Evolutionary conservation across 352 stramenopile genomes (phyloP).

Genomic region (Phytophthora vignae): DNA sequence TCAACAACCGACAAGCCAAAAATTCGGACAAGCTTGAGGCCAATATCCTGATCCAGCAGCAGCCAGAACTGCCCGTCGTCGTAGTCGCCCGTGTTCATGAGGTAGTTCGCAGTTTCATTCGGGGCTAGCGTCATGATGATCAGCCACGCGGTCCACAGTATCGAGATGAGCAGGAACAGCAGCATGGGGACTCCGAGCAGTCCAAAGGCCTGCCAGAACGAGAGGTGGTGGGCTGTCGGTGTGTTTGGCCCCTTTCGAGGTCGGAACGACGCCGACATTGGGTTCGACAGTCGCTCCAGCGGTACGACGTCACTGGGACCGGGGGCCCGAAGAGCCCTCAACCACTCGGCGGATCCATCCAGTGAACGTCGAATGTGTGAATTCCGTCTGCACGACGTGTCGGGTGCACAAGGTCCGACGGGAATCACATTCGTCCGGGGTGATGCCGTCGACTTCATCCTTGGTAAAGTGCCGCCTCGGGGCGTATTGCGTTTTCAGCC

Average conservation of each 20-base stretch:
- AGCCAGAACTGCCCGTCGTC: slow-evolving; percentile 62
- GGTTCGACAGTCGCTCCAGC: slow-evolving; percentile 20
- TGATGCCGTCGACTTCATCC: slow-evolving; percentile 12
- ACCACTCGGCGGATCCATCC: slow-evolving; percentile 14
- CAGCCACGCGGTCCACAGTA: slow-evolving; percentile 47
- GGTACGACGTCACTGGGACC: slow-evolving; percentile 10
- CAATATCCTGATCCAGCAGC: slow-evolving; percentile 26
- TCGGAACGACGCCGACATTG: slow-evolving; percentile 13
- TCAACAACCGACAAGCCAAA: slow-evolving; percentile 34
- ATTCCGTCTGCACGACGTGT: slow-evolving; percentile 10
- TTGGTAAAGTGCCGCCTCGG: too few relatives aligned
- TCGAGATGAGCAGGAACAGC: slow-evolving; percentile 25
- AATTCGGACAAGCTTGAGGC: slow-evolving; percentile 24
- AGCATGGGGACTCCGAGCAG: slow-evolving; percentile 36
- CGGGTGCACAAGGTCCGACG: not conserved
- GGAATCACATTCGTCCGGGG: not conserved
- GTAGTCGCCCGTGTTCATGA: slow-evolving; percentile 61
- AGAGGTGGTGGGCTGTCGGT: slow-evolving; percentile 14
- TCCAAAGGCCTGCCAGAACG: slow-evolving; percentile 44
- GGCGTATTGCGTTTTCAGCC: not conserved
- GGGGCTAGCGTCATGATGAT: slow-evolving; percentile 49
- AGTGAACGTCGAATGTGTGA: slow-evolving; percentile 17
- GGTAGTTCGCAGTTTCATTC: slow-evolving; percentile 46
- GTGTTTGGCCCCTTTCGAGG: slow-evolving; percentile 7
- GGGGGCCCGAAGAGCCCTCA: slow-evolving; percentile 12